These are phyloP conservation scores for Myriosclerotinia duriaeana DNA, from an alignment of 2,329 filamentous ascomycete species.

Conservation along the genomic window DNA sequence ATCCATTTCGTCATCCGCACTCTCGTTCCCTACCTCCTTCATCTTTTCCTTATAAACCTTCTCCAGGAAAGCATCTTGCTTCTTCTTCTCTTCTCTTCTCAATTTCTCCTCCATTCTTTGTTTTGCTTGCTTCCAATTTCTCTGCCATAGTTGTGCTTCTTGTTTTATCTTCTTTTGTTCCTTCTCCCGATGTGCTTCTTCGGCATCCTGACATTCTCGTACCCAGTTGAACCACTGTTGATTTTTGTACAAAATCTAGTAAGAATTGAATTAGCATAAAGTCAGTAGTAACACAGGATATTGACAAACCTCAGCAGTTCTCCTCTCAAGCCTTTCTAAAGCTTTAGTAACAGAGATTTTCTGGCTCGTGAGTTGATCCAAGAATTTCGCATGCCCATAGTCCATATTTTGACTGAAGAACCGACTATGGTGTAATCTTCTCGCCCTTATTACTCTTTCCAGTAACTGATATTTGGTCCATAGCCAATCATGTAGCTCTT, in stretches of 20 bases:
- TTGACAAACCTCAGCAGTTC: constrained; percentile 43
- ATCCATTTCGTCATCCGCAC: constrained; percentile 41
- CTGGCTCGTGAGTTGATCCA: constrained; percentile 43
- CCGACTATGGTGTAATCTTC: constrained; percentile 45
- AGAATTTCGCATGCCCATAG: constrained; percentile 47
- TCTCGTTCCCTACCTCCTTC: constrained; percentile 34
- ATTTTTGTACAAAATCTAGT: constrained; percentile 43
- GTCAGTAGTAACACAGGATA: neutral
- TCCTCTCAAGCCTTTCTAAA: constrained; percentile 46
- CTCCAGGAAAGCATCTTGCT: constrained; percentile 48
- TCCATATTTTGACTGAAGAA: constrained; percentile 47
- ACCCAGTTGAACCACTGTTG: constrained; percentile 53
- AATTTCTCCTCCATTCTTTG: constrained; percentile 44
- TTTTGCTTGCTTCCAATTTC: constrained; percentile 48
- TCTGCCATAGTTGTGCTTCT: constrained; percentile 49
- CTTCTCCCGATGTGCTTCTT: constrained; percentile 48
- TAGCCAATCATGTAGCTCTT: constrained; percentile 45
- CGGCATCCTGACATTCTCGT: constrained; percentile 46
- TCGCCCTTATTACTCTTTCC: constrained; percentile 45
- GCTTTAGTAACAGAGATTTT: constrained; percentile 37
- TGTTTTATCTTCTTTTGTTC: constrained; percentile 51
- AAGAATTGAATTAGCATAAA: neutral
- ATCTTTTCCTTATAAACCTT: constrained; percentile 46
- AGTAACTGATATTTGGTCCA: constrained; percentile 41
- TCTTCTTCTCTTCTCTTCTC: constrained; percentile 45